Percentiles rank a stretch among this genome's conserved stretches.
These are phyloP conservation scores for Fomitiporia mediterranea DNA, from an alignment of 1,284 basidiomycete species.

Conservation along the genomic window DNA sequence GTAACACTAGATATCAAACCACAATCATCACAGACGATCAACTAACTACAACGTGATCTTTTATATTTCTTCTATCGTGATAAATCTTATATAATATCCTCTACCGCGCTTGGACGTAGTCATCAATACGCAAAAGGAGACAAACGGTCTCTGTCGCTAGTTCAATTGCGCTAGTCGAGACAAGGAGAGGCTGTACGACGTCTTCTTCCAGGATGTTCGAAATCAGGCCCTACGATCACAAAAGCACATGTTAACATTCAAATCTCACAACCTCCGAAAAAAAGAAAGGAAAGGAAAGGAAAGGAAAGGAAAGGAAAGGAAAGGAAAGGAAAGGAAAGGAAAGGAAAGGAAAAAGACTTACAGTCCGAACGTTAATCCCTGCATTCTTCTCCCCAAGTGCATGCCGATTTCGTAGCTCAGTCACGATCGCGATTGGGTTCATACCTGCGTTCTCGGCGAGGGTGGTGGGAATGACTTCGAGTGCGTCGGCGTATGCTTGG, in stretches of 20 bases:
- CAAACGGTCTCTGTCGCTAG: conserved; percentile 98
- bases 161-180: conserved; percentile 94
- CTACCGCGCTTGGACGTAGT: conserved; percentile 80
- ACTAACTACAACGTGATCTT: no score
- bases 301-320: conserved; percentile 8
- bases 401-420: conserved; percentile 95
- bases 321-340: neutral
- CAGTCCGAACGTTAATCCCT: conserved; percentile 97
- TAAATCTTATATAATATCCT: neutral
- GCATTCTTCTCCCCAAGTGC: conserved; percentile 92
- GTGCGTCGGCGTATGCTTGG: conserved; percentile 96
- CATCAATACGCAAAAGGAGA: conserved; percentile 93
- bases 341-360: conserved; percentile 32
- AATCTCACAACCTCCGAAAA: no score
- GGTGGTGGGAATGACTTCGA: conserved; percentile 97
- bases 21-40: no score
- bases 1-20: no score
- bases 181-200: conserved; percentile 94
- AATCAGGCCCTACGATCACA: conserved; percentile 82
- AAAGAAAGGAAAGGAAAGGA: no score
- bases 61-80: no score
- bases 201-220: conserved; percentile 97
- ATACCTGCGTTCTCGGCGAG: conserved; percentile 98
- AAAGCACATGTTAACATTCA: no score
- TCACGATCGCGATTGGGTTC: conserved; percentile 98